Conservation (phyloP, 768 basidiomycete species). For the Hortiboletus flavorubellus region DNA sequence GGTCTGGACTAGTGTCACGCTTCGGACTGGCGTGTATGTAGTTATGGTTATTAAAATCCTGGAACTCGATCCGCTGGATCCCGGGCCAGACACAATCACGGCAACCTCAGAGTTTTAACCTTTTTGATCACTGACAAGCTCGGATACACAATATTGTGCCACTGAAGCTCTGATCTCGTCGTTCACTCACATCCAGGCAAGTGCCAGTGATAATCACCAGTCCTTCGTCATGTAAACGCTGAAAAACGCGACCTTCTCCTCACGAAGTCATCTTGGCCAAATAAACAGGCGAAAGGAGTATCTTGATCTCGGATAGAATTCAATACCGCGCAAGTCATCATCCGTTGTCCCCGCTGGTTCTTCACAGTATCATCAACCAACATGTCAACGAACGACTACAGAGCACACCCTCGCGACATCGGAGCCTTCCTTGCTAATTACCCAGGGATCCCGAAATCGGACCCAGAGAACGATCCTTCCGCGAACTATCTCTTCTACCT, state of each 20-base stretch:
- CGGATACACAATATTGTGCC: background rate
- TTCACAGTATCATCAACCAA: background rate
- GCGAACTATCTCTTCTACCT: conserved; percentile 63
- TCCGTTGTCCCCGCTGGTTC: conserved; percentile 12
- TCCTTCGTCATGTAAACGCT: background rate
- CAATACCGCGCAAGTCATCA: conserved; percentile 1
- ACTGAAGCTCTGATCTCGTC: background rate
- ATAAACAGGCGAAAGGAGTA: background rate
- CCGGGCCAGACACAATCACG: background rate
- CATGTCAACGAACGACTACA: conserved; percentile 13
- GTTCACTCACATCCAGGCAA: conserved; percentile 1
- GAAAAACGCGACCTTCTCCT: background rate
- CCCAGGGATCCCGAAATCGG: conserved; percentile 11
- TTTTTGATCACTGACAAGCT: conserved; percentile 13
- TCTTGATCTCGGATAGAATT: conserved; percentile 1
- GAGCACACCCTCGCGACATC: conserved; percentile 22
- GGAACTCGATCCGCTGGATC: background rate
- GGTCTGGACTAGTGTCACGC: background rate
- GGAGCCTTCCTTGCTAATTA: conserved; percentile 26
- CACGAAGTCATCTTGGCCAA: background rate
- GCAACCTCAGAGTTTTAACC: conserved; percentile 19
- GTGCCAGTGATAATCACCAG: background rate
- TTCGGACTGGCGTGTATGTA: background rate
- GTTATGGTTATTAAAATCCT: background rate
- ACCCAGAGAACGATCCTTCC: conserved; percentile 5